Percentiles rank a stretch among this genome's conserved stretches.
phyloP scores from a whole-genome alignment of 352 stramenopile species.

The Pythium grandisporangium region DNA sequence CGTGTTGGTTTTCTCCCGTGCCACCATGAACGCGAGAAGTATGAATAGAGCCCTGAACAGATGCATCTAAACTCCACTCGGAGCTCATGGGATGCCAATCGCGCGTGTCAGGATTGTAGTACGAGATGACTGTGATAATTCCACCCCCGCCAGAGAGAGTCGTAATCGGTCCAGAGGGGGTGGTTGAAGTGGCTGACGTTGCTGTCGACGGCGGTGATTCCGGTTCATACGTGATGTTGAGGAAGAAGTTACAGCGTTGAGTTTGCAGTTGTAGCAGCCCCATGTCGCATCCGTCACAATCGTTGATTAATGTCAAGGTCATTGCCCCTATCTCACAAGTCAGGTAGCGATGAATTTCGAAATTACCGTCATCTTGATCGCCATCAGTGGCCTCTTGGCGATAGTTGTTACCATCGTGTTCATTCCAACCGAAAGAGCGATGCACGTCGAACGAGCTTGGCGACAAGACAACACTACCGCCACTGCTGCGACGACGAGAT shows the following conservation, averaged over 20 bases:
- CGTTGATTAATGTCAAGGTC: conserved; percentile 73
- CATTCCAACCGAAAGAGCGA: too few species aligned
- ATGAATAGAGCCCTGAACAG: conserved; percentile 42
- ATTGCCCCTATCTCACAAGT: conserved; percentile 63
- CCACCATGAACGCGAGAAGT: too few species aligned
- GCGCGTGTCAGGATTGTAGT: conserved; percentile 78
- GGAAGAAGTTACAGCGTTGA: conserved; percentile 57
- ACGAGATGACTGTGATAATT: conserved; percentile 54
- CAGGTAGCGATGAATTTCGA: conserved; percentile 70
- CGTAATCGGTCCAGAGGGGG: too few species aligned
- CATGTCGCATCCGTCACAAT: conserved; percentile 84
- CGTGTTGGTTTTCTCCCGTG: conserved; percentile 9
- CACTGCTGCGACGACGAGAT: not conserved
- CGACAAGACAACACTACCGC: not conserved
- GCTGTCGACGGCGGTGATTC: conserved; percentile 3
- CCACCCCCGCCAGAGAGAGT: conserved; percentile 58
- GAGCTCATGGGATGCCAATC: conserved; percentile 77
- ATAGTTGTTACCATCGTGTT: not conserved
- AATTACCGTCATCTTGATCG: not conserved
- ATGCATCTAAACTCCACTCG: conserved; percentile 64
- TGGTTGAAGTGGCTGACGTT: conserved; percentile 12
- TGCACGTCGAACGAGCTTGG: too few species aligned
- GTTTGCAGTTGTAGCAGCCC: conserved; percentile 67
- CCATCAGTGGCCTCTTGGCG: not conserved
- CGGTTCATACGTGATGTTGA: conserved; percentile 55